Evolutionary conservation across 106 monocot species (phyloP).

Genomic region (Apostasia ramifera): DNA sequence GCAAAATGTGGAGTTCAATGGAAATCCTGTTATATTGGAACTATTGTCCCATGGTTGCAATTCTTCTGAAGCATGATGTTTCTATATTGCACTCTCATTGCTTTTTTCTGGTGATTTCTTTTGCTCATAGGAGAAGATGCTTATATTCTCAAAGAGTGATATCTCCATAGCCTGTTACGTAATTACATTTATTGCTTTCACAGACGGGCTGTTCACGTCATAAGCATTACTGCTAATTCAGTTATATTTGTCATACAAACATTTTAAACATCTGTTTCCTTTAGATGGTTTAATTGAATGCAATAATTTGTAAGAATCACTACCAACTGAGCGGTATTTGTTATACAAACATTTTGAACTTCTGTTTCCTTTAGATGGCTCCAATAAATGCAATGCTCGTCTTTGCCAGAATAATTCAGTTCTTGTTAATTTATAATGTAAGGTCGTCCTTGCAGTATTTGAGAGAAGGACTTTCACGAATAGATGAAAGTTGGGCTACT

Average conservation of each 20-base stretch:
- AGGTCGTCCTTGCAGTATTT: slow-evolving; percentile 51
- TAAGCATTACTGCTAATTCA: no score
- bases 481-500: slow-evolving; percentile 94
- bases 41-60: no score
- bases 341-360: not conserved
- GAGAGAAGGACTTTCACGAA: slow-evolving; percentile 74
- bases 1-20: no score
- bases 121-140: no score
- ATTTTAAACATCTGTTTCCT: not conserved
- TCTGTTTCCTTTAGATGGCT: not conserved
- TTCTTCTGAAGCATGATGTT: no score
- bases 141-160: not conserved
- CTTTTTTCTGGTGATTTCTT: no score
- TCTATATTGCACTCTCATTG: no score
- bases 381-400: not conserved
- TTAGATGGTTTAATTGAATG: not conserved
- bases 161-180: not conserved
- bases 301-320: no score
- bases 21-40: no score
- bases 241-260: not conserved
- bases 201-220: no score
- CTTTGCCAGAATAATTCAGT: not conserved
- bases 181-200: no score
- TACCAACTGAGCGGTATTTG: not conserved
- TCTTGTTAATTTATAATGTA: not conserved